Conservation (phyloP, 768 basidiomycete genomes). For the Leccinum ochraceum region DNA sequence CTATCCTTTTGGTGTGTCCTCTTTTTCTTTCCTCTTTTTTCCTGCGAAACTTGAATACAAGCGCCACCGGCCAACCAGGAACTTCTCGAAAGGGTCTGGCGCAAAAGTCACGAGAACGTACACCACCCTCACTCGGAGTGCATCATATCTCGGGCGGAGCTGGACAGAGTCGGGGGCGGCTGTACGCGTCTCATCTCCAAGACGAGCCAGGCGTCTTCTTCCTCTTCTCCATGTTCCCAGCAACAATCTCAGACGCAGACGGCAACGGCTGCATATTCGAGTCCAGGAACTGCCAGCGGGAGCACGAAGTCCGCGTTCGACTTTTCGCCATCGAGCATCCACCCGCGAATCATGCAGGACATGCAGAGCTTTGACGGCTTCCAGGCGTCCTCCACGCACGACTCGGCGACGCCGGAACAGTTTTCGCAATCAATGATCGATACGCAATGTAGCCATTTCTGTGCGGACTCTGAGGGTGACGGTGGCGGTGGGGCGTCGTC, state of each 20-base stretch:
- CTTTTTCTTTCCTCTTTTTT: not conserved
- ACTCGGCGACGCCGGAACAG: conserved; percentile 30
- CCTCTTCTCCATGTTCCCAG: not conserved
- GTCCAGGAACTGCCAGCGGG: not conserved
- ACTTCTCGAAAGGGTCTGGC: conserved; percentile 41
- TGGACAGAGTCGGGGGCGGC: conserved; percentile 54
- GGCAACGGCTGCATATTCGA: not conserved
- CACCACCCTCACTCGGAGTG: conserved; percentile 29
- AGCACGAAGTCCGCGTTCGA: conserved; percentile 10
- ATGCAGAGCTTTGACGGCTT: conserved; percentile 45
- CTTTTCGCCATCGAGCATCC: conserved; percentile 15
- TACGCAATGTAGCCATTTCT: conserved; percentile 29
- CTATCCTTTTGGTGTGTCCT: conserved; percentile 40
- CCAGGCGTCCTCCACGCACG: conserved; percentile 26
- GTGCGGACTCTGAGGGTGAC: conserved; percentile 14
- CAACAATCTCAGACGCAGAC: not conserved
- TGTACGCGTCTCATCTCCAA: conserved; percentile 47
- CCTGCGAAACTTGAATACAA: not conserved
- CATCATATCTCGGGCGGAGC: conserved; percentile 44
- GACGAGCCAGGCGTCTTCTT: conserved; percentile 10
- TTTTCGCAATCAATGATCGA: conserved; percentile 33
- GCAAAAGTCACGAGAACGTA: conserved; percentile 45
- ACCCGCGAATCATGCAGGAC: conserved; percentile 50
- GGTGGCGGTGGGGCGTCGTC: not conserved
- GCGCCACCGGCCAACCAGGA: conserved; percentile 31